Conservation (phyloP, 2,329 filamentous ascomycete species). For the Coleophoma crateriformis region DNA sequence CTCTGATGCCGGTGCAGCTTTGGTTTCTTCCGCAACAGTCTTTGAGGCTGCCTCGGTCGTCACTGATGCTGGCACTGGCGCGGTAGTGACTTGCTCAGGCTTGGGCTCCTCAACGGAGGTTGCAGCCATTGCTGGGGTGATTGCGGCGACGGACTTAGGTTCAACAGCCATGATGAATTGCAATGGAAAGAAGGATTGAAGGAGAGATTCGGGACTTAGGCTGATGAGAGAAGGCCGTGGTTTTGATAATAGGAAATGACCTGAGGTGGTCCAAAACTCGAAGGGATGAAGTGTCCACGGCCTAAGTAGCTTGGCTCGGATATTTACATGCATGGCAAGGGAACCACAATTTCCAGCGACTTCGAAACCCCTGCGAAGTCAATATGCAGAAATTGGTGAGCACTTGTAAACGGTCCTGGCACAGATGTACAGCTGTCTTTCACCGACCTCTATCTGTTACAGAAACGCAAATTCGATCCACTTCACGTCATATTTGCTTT, state of each 20-base stretch:
- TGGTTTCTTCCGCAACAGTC: constrained; percentile 2
- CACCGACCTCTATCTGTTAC: neutral
- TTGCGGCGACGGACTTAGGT: neutral
- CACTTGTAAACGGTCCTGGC: no score
- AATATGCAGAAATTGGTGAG: no score
- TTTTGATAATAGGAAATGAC: no score
- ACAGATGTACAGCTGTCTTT: no score
- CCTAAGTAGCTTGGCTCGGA: neutral
- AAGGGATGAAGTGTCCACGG: no score
- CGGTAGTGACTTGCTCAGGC: neutral
- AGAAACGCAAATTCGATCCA: neutral
- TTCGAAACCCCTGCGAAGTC: neutral
- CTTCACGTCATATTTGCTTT: neutral
- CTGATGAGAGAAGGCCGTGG: constrained; percentile 1
- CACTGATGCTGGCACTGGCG: constrained; percentile 1
- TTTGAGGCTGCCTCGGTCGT: constrained; percentile 1
- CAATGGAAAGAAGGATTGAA: neutral
- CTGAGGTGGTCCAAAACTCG: no score
- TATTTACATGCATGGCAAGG: neutral
- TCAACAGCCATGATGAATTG: neutral
- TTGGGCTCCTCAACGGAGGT: constrained; percentile 3
- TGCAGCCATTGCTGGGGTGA: neutral
- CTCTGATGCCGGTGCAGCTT: neutral
- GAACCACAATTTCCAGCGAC: neutral
- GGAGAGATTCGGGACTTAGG: constrained; percentile 6